Percentiles rank a stretch among this genome's conserved stretches.
These are phyloP conservation scores for Gracilariopsis chorda DNA, from an alignment of 23 red algal genomes.

Conservation along the genomic window DNA sequence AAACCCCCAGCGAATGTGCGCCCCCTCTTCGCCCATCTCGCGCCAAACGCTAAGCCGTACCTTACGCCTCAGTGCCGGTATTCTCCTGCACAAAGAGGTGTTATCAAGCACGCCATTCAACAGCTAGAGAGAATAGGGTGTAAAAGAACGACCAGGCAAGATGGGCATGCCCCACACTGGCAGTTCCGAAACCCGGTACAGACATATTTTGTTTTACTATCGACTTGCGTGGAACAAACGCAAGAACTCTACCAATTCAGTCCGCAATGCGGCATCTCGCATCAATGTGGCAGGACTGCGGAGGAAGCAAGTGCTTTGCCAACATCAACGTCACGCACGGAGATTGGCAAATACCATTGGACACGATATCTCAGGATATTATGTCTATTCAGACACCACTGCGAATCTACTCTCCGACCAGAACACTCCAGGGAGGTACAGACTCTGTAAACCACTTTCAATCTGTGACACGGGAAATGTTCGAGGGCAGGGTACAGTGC, in stretches of 20 bases:
- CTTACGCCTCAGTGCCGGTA: background rate
- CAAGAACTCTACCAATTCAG: background rate
- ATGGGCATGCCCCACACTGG: background rate
- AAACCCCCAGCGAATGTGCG: background rate
- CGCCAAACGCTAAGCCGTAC: background rate
- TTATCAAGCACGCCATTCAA: background rate
- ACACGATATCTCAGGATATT: background rate
- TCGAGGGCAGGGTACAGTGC: background rate
- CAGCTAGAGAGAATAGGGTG: background rate
- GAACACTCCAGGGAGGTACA: background rate
- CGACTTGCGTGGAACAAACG: background rate
- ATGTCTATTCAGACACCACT: background rate
- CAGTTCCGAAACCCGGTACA: conserved; percentile 2
- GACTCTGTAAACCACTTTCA: conserved; percentile 41
- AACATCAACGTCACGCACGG: background rate
- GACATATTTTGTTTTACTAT: background rate
- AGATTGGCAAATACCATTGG: background rate
- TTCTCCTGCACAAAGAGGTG: background rate
- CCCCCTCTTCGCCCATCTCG: background rate
- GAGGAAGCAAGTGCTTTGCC: background rate
- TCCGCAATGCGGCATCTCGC: background rate
- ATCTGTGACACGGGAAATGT: background rate
- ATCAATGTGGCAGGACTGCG: background rate
- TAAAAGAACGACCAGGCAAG: background rate
- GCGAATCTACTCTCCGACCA: background rate